Percentiles rank a stretch among this genome's conserved stretches.
Evolutionary conservation across 2,329 filamentous ascomycete genomes (phyloP).

Genomic region (Phialophora macrospora): DNA sequence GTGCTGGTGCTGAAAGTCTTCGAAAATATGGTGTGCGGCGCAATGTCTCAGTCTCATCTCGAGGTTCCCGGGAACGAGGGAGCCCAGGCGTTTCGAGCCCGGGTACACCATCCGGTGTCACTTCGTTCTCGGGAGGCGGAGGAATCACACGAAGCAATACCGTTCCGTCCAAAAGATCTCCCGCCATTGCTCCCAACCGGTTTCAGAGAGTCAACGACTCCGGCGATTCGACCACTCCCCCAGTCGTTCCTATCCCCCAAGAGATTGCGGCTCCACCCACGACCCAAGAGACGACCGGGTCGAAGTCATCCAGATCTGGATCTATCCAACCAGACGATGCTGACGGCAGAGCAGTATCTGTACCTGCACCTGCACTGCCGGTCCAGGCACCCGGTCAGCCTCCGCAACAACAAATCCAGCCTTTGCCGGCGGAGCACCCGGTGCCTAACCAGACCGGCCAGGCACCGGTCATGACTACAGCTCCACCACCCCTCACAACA

Average conservation of each 20-base stretch:
- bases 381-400: constrained; percentile 17
- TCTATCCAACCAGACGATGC: constrained; percentile 30
- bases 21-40: constrained; percentile 78
- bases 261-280: constrained; percentile 13
- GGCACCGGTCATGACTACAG: constrained; percentile 5
- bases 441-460: background rate
- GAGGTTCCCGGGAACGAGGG: constrained; percentile 68
- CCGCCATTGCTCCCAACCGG: constrained; percentile 69
- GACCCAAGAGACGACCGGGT: constrained; percentile 19
- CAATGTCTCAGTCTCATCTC: constrained; percentile 92
- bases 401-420: constrained; percentile 14
- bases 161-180: constrained; percentile 86
- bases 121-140: constrained; percentile 49
- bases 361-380: constrained; percentile 6
- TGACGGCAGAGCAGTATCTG: constrained; percentile 3
- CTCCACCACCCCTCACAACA: constrained; percentile 56
- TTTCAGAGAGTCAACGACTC: constrained; percentile 57
- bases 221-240: constrained; percentile 25
- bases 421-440: constrained; percentile 4
- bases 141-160: constrained; percentile 85
- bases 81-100: constrained; percentile 75
- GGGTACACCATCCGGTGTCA: constrained; percentile 59
- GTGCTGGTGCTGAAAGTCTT: constrained; percentile 84
- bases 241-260: constrained; percentile 15
- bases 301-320: constrained; percentile 30